Percentiles rank a stretch among this genome's conserved stretches.
phyloP scores from a whole-genome alignment of 2,329 filamentous ascomycete genomes.

The Cordyceps cateniannulata region DNA sequence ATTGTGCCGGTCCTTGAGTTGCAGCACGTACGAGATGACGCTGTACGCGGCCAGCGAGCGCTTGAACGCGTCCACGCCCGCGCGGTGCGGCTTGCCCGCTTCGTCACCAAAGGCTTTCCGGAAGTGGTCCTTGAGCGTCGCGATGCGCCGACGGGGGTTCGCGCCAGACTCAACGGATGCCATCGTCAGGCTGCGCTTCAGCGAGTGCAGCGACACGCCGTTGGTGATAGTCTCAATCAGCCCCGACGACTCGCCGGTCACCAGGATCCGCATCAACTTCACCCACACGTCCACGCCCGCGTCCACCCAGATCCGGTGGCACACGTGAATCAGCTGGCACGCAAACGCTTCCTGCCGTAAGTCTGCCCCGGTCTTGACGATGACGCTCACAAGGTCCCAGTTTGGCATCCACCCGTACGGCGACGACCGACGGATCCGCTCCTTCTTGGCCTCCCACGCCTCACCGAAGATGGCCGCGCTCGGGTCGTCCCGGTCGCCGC shows the following conservation, averaged over 20 bases:
- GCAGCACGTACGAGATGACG: constrained; percentile 75
- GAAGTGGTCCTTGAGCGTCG: constrained; percentile 76
- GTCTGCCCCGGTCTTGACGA: constrained; percentile 81
- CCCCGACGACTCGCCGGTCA: constrained; percentile 77
- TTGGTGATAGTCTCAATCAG: constrained; percentile 86
- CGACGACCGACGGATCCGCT: constrained; percentile 75
- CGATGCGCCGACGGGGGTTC: constrained; percentile 69
- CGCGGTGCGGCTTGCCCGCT: constrained; percentile 61
- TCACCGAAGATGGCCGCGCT: constrained; percentile 83
- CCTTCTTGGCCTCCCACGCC: constrained; percentile 78
- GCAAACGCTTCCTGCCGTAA: constrained; percentile 80
- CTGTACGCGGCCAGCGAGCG: constrained; percentile 79
- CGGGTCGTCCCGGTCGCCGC: constrained; percentile 77
- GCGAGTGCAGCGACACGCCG: constrained; percentile 77
- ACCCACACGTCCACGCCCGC: constrained; percentile 76
- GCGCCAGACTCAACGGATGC: constrained; percentile 65
- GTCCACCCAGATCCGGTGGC: constrained; percentile 75
- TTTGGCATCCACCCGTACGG: constrained; percentile 87
- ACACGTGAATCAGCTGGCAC: constrained; percentile 76
- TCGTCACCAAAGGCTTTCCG: constrained; percentile 68
- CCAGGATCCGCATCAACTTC: constrained; percentile 79
- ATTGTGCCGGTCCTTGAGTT: constrained; percentile 82
- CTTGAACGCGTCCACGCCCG: constrained; percentile 72
- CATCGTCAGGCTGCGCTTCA: constrained; percentile 75
- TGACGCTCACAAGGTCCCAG: constrained; percentile 81